Base-by-base conservation (phyloP, 257 asterid species). In the Gynochthodes officinalis region DNA sequence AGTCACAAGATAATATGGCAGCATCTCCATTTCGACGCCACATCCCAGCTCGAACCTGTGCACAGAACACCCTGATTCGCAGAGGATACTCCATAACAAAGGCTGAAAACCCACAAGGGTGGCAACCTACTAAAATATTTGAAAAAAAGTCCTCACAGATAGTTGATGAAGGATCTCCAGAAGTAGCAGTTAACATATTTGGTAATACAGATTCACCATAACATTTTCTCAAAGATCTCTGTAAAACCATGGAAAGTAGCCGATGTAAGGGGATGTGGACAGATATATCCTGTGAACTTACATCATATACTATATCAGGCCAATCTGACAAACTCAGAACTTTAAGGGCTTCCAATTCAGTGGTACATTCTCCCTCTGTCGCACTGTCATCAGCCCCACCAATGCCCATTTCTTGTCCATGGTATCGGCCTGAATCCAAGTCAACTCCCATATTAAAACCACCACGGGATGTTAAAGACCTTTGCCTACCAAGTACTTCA, bases 11-110 rank as follows among this genome's bases (percentile, higher is more conserved):
- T 72, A 95, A 81, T 86, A 87, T 76, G 67, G 97, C 89, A 71
- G 89, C 83, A 81, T 95, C 98, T 72, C 96, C 97, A 78, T 92
- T 89, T 84, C 89, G 83, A 74, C 94, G 93, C 99, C 99, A 95
- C 97, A 95, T 87, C 77, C 96, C 96, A 75, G 99, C 96, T 75
- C 84, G 94, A 73, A 92, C 99, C 85, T 95, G 88, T 0, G 99
- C 98, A 74, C 98, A 89, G 78, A 95, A 95, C 76, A 92, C 99
- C 84, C 96, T 88, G 80, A 95, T 90, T 70, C 92, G 89, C 49
- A 95, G 84, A 76, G 97, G 96, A 84, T 95, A 97, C 82, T 95
- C 99, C 99, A 95, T 92, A 59, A 86, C 84, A 73, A 83, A 89
- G 65, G 90, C 92, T 75, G 99, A 92, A 84, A 95, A 92, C 59